Conservation (phyloP, 257 asterid genomes). For the Solanum peruvianum region DNA sequence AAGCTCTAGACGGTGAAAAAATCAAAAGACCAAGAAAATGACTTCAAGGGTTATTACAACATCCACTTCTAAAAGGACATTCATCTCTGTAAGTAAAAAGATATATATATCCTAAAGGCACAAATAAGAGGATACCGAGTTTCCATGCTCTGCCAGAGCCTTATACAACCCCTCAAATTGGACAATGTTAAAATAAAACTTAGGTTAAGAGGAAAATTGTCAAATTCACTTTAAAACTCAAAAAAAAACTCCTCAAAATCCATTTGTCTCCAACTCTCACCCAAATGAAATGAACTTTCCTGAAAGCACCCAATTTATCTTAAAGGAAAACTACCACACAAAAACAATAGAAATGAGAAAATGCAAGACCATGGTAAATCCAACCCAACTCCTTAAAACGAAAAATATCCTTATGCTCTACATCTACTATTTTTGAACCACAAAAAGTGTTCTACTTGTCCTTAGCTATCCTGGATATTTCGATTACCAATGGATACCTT, state of each 20-base stretch:
- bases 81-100: background rate
- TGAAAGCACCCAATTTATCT: background rate
- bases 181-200: too few relatives aligned
- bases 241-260: too few relatives aligned
- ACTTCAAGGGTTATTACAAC: background rate
- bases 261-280: background rate
- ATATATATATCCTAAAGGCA: background rate
- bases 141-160: background rate
- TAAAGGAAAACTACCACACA: background rate
- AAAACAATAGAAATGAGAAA: background rate
- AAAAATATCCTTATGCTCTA: background rate
- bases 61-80: background rate
- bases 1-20: background rate
- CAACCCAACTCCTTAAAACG: background rate
- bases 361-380: rapidly evolving
- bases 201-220: background rate
- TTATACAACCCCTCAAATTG: background rate
- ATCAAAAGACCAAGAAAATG: too few relatives aligned
- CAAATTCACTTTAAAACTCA: background rate
- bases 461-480: too few relatives aligned
- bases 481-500: background rate
- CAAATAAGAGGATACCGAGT: background rate
- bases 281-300: background rate
- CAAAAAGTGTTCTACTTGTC: too few relatives aligned
- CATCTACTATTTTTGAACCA: background rate